phyloP scores from a whole-genome alignment of 306 rosid species.

The Cajanus cajan region DNA sequence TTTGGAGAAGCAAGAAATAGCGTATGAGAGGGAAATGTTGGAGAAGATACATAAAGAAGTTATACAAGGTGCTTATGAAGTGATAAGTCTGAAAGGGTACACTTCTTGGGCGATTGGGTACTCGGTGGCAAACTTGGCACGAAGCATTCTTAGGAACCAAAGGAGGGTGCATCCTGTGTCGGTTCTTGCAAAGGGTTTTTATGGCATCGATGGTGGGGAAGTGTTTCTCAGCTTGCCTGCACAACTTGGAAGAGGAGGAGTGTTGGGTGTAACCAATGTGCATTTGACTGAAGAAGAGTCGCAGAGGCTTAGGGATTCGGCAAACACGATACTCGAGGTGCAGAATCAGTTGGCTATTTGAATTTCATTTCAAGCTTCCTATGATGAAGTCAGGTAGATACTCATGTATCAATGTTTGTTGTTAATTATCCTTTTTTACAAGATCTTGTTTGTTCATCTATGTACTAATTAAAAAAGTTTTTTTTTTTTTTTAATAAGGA shows the following conservation, averaged over 20 bases:
- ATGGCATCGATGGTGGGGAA: slow-evolving; percentile 64
- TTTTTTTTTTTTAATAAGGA: neutral
- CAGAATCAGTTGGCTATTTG: slow-evolving; percentile 64
- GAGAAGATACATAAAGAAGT: slow-evolving; percentile 77
- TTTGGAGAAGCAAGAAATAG: slow-evolving; percentile 60
- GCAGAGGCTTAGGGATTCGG: slow-evolving; percentile 60
- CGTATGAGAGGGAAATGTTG: slow-evolving; percentile 68
- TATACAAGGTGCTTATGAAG: slow-evolving; percentile 71
- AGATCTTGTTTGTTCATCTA: neutral
- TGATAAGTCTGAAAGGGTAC: slow-evolving; percentile 78
- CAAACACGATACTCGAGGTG: slow-evolving; percentile 57
- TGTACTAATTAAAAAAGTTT: neutral
- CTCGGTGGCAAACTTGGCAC: slow-evolving; percentile 67
- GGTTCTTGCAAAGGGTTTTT: slow-evolving; percentile 71
- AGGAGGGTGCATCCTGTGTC: slow-evolving; percentile 84
- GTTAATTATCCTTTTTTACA: neutral
- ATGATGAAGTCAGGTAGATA: neutral
- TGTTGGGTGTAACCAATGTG: slow-evolving; percentile 72
- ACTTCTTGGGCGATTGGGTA: slow-evolving; percentile 98
- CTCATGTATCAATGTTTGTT: neutral
- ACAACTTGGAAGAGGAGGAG: slow-evolving; percentile 76
- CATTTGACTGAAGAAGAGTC: slow-evolving; percentile 67
- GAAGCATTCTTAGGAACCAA: slow-evolving; percentile 67
- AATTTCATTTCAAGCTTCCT: neutral
- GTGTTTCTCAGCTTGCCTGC: slow-evolving; percentile 88